Percentiles rank a stretch among this genome's conserved stretches.
These are phyloP conservation scores for Umbelopsis sp. DNA, from an alignment of 371 early-diverging fungal genomes.

Conservation along the genomic window DNA sequence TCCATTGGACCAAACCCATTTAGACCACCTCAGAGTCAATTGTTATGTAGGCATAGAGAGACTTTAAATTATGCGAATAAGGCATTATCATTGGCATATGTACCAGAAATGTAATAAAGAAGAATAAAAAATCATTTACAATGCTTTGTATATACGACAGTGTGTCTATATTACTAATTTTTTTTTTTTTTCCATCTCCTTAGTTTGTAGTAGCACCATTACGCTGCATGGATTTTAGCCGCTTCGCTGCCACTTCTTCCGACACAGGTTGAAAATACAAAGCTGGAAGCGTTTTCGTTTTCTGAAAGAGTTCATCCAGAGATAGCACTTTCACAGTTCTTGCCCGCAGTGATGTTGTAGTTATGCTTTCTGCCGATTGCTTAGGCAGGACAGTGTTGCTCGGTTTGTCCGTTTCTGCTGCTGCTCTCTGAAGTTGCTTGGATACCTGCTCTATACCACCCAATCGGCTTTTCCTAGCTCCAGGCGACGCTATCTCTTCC, in stretches of 20 bases:
- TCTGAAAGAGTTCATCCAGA: constrained; percentile 55
- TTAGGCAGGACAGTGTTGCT: constrained; percentile 1
- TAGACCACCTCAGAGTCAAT: too few relatives aligned
- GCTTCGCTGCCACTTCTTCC: constrained; percentile 41
- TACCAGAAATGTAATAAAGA: too few relatives aligned
- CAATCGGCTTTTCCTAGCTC: constrained; percentile 30
- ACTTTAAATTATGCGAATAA: too few relatives aligned
- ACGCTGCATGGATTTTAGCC: constrained; percentile 31
- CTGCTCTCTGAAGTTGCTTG: constrained; percentile 48
- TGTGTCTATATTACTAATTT: too few relatives aligned
- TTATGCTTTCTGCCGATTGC: constrained; percentile 1
- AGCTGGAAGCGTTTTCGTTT: constrained; percentile 50
- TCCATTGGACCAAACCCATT: too few relatives aligned
- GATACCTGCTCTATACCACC: constrained; percentile 45
- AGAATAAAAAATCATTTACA: too few relatives aligned
- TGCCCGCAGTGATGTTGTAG: constrained; percentile 13
- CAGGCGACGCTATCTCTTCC: constrained; percentile 23
- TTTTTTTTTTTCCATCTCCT: too few relatives aligned
- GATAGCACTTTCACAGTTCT: constrained; percentile 27
- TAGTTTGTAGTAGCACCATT: background rate
- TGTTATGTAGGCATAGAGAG: too few relatives aligned
- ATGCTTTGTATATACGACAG: too few relatives aligned
- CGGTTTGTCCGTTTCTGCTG: background rate
- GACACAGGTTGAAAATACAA: constrained; percentile 58
- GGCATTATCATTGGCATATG: too few relatives aligned